These are phyloP conservation scores for Kwoniella shivajii DNA, from an alignment of 1,284 basidiomycete genomes.

Conservation along the genomic window DNA sequence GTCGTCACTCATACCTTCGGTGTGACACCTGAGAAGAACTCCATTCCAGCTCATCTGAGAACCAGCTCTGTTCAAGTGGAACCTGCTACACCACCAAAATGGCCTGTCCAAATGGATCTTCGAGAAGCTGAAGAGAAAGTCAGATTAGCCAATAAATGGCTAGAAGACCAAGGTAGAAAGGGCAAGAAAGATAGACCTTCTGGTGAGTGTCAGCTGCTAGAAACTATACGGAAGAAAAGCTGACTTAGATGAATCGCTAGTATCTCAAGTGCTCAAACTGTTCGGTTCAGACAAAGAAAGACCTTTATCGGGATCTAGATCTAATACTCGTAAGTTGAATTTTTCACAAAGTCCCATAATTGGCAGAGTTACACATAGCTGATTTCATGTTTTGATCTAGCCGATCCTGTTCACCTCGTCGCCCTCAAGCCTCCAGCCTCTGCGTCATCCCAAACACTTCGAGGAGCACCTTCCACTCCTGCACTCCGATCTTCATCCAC, in stretches of 20 bases:
- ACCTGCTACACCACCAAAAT: slow-evolving; percentile 42
- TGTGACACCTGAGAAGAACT: slow-evolving; percentile 30
- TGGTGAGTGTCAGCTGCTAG: slow-evolving; percentile 22
- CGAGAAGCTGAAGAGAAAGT: slow-evolving; percentile 42
- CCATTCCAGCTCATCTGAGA: slow-evolving; percentile 33
- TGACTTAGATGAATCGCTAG: slow-evolving; percentile 14
- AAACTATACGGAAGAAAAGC: not conserved
- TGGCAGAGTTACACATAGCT: not conserved
- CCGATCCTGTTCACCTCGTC: slow-evolving; percentile 29
- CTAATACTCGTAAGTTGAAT: slow-evolving; percentile 27
- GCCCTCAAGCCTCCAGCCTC: slow-evolving; percentile 33
- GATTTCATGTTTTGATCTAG: slow-evolving; percentile 13
- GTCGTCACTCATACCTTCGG: slow-evolving; percentile 26
- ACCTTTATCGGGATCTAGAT: slow-evolving; percentile 18
- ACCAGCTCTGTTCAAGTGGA: slow-evolving; percentile 40
- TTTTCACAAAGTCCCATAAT: not conserved
- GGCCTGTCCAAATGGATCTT: slow-evolving; percentile 27
- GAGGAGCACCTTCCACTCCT: slow-evolving; percentile 40
- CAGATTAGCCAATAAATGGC: slow-evolving; percentile 24
- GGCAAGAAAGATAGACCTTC: slow-evolving; percentile 41
- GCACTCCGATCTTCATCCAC: slow-evolving; percentile 32
- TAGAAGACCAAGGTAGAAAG: slow-evolving; percentile 23
- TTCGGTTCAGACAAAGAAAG: slow-evolving; percentile 32
- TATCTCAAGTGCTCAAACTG: slow-evolving; percentile 37
- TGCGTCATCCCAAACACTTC: slow-evolving; percentile 21